Base-by-base conservation (phyloP, 2,329 filamentous ascomycete species). In the Phyllosticta citriasiana region DNA sequence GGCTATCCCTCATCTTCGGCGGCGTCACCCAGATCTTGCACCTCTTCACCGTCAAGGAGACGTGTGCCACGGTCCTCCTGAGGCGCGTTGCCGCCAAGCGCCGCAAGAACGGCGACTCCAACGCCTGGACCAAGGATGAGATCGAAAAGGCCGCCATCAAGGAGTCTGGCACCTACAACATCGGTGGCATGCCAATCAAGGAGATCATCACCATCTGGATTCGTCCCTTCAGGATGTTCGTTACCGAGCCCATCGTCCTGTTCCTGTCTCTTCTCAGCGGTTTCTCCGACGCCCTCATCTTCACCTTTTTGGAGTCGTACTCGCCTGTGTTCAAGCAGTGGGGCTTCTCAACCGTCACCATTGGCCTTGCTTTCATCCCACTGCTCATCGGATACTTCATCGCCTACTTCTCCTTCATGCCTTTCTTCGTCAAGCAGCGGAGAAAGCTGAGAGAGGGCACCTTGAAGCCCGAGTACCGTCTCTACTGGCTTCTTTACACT, bases 1-100 rank as follows among this genome's bases (percentile, higher is more conserved):
- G 89, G 88, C 85, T 92, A 60, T 88, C 91, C 73, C 82, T 93
- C 64, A 91, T 92, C 66, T 85, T 93, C 59, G 89, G 89, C 19
- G 85, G 74, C 10, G 78, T 82, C 50, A 82, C 88, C 2, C 88
- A 92, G 69, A 19, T 82, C 4, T 68, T 88, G 4, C 88, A 91
- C 70, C 74, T 87, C 52, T 67, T 88, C 56, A 78, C 84, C 7
- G 89, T 93, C 4, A 88, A 88, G 1, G 89, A 94, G 73, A 93
- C 89, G 0, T 79, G 88, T 57, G 81, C 84, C 0, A 89, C 86
- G 3, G 82, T 90, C 63, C 80, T 93, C 77, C 84, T 94, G 78
- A 87, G 92, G 74, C 78, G 78, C 1, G 88, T 91, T 62, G 89
- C 90, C 30, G 89, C 88, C 79, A 83, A 83, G 72, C 82, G 85